Conservation (phyloP, 805 yeast species). For the Candida khao-thaluensis region DNA sequence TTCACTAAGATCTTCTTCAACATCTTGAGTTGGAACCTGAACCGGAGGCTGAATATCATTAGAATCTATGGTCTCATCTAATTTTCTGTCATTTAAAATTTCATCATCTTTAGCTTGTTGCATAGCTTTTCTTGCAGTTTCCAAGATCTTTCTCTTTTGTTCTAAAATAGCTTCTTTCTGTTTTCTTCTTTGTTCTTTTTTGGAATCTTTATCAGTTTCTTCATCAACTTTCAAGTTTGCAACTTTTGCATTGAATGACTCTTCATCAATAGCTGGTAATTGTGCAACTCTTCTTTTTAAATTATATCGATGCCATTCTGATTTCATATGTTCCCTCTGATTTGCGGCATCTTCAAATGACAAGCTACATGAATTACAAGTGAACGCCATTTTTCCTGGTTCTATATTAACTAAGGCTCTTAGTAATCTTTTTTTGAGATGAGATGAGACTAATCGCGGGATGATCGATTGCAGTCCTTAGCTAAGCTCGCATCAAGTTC, state of each 20-base stretch:
- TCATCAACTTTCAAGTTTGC: slow-evolving; percentile 20
- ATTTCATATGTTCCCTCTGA: slow-evolving; percentile 92
- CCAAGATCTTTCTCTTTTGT: slow-evolving; percentile 48
- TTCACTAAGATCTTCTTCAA: slow-evolving; percentile 6
- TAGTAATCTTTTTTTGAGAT: slow-evolving; percentile 11
- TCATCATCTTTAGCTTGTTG: slow-evolving; percentile 13
- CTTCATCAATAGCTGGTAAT: slow-evolving; percentile 45
- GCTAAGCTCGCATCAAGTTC: no score
- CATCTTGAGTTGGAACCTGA: not conserved
- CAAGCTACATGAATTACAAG: slow-evolving; percentile 88
- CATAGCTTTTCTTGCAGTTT: slow-evolving; percentile 45
- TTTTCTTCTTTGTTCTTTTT: slow-evolving; percentile 50
- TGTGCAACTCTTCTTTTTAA: slow-evolving; percentile 88
- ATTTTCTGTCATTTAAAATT: slow-evolving; percentile 8
- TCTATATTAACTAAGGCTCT: not conserved
- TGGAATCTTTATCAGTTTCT: slow-evolving; percentile 29
- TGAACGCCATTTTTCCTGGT: slow-evolving; percentile 26
- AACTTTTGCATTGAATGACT: slow-evolving; percentile 34
- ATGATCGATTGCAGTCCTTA: no score
- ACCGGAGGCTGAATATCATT: not conserved
- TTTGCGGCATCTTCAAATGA: slow-evolving; percentile 77
- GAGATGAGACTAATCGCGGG: slow-evolving; percentile 14
- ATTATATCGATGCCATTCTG: slow-evolving; percentile 98
- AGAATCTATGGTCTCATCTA: slow-evolving; percentile 6
- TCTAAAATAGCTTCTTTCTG: slow-evolving; percentile 50